These are phyloP conservation scores for Cucurbita maxima DNA, from an alignment of 306 rosid genomes.

Conservation along the genomic window DNA sequence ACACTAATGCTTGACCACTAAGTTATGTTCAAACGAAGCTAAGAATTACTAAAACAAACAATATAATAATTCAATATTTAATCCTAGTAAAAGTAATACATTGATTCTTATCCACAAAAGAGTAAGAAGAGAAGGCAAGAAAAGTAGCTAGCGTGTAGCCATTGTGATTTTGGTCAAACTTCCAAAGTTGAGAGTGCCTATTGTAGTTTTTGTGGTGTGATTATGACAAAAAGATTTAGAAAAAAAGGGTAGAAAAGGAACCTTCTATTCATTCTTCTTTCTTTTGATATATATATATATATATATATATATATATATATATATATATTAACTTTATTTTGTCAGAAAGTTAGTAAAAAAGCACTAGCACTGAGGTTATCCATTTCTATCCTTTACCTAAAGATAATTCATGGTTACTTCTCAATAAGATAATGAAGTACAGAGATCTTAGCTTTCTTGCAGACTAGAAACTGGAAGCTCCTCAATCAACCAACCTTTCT, in stretches of 20 bases:
- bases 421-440: neutral
- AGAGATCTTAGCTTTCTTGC: neutral
- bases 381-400: neutral
- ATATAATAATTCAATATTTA: neutral
- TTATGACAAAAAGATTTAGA: neutral
- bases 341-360: neutral
- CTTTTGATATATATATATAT: too few species aligned
- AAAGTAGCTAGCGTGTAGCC: neutral
- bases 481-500: neutral
- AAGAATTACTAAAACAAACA: neutral
- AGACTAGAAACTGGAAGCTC: neutral
- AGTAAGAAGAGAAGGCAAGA: neutral
- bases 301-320: too few species aligned
- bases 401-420: neutral
- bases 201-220: neutral
- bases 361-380: neutral
- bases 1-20: neutral
- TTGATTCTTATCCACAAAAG: neutral
- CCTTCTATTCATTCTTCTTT: neutral
- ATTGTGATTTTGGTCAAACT: neutral
- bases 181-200: neutral
- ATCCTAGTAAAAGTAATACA: neutral
- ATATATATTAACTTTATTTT: neutral
- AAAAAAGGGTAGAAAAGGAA: neutral
- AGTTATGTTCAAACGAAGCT: neutral